These are phyloP conservation scores for Maudiozyma serrabonitensis DNA, from an alignment of 805 yeast species.

Conservation along the genomic window DNA sequence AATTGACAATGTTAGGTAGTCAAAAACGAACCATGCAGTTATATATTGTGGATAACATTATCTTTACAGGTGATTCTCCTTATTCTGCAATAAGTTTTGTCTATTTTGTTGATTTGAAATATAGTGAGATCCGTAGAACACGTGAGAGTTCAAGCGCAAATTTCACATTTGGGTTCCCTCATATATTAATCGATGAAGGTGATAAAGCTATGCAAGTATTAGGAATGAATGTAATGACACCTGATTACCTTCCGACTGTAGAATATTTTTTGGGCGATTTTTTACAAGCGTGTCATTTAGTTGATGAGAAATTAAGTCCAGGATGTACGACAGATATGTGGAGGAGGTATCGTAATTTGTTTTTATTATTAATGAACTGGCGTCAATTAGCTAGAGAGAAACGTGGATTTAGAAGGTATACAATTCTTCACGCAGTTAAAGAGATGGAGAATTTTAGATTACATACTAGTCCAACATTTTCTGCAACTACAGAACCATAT, in stretches of 20 bases:
- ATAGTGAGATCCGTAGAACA: not conserved
- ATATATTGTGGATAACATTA: not conserved
- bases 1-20: not conserved
- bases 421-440: slow-evolving; percentile 24
- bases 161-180: slow-evolving; percentile 3
- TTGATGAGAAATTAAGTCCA: slow-evolving; percentile 18
- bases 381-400: slow-evolving; percentile 22
- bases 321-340: slow-evolving; percentile 20
- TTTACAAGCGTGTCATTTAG: slow-evolving; percentile 21
- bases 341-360: slow-evolving; percentile 20
- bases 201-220: slow-evolving; percentile 7
- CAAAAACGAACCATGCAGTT: not conserved
- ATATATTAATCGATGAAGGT: slow-evolving; percentile 3
- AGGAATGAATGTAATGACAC: slow-evolving; percentile 17
- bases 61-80: slow-evolving; percentile 1
- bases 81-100: slow-evolving; percentile 1
- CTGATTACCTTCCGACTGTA: slow-evolving; percentile 18
- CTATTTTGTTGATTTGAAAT: not conserved
- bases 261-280: slow-evolving; percentile 25
- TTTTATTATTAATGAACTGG: slow-evolving; percentile 23
- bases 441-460: slow-evolving; percentile 26
- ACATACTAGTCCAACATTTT: slow-evolving; percentile 8
- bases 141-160: not conserved
- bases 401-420: slow-evolving; percentile 18
- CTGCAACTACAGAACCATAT: slow-evolving; percentile 3